Base-by-base conservation (phyloP, 2,329 filamentous ascomycete genomes). In the Aureobasidium sp. region DNA sequence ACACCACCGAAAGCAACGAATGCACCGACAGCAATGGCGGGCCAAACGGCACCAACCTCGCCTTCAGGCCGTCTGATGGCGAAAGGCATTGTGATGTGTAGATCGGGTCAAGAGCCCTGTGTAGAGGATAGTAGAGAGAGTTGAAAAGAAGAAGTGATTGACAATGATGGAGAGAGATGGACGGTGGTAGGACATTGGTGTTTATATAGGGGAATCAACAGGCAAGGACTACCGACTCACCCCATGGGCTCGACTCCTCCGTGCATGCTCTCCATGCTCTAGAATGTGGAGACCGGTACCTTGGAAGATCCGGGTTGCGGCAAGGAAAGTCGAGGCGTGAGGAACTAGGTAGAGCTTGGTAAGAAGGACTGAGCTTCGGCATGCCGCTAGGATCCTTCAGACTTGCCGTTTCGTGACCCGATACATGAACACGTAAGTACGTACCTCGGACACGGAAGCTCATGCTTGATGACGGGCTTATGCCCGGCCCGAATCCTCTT, bases 61-160 rank as follows among this genome's bases (percentile, higher is more conserved):
- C 78, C 74, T 54, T 73, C 72, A 15, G 78, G 79, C 65, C 76
- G 78, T 65, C 73, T 77, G 65, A 80, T 64, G 55, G 72, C 66
- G 66, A 79, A 67, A 67, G 72, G 72, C 78, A 79, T 79, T 59
- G 63, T 65, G 68, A 50, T 25, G 44, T 29, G n/a, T 34, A 30
- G 9, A 36, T 45, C 37, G 30, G 45, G n/a, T 49, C 36, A 15
- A 50, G 16, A n/a, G 10, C 39, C n/a, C 27, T 47, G 42, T 21
- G n/a, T 30, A 5, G n/a, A 34, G 2, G 8, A 48, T 30, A 15
- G 32, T 1, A 59, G 44, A 1, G 42, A 13, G 15, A 25, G 44
- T 41, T 34, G 44, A 37, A 37, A 13, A 48, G 34, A 48, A 34
- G 54, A n/a, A 48, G 30, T 47, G 54, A 48, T 48, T 39, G 54